phyloP scores from a whole-genome alignment of 306 rosid genomes.

The Ormosia semicastrata region DNA sequence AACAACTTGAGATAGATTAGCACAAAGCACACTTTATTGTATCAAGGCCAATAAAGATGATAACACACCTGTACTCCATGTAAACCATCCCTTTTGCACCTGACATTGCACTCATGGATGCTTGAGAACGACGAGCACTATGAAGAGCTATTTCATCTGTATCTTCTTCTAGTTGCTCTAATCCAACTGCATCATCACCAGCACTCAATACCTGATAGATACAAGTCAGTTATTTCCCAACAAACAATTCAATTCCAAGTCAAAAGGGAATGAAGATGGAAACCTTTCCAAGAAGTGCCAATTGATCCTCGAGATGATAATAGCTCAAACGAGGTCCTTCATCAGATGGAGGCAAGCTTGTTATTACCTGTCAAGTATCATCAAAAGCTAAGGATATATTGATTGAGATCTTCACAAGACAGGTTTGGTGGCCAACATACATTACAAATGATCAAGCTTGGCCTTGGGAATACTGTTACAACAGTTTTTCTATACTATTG shows the following conservation, averaged over 20 bases:
- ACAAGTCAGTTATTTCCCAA: constrained; percentile 20
- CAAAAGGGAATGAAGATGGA: constrained; percentile 12
- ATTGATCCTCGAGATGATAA: constrained; percentile 72
- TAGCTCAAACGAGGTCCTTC: constrained; percentile 74
- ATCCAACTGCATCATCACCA: constrained; percentile 85
- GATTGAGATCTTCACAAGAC: constrained; percentile 3
- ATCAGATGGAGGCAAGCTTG: constrained; percentile 94
- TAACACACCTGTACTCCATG: constrained; percentile 85
- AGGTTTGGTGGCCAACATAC: constrained; percentile 1
- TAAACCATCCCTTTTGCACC: constrained; percentile 93
- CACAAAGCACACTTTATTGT: background rate
- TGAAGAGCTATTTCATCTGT: constrained; percentile 80
- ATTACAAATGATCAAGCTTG: constrained; percentile 20
- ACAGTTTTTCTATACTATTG: background rate
- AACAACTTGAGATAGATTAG: constrained; percentile 5
- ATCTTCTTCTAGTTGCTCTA: constrained; percentile 92
- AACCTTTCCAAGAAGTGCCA: constrained; percentile 88
- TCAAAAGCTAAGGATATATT: constrained; percentile 2
- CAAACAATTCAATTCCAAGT: constrained; percentile 4
- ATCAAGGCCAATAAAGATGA: background rate
- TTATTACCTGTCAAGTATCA: constrained; percentile 69
- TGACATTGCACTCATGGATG: constrained; percentile 92
- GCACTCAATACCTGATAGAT: constrained; percentile 75
- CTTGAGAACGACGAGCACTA: constrained; percentile 63
- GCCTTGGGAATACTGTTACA: background rate